Base-by-base conservation (phyloP, 441 rosid species). In the Syzygium syzygioides region DNA sequence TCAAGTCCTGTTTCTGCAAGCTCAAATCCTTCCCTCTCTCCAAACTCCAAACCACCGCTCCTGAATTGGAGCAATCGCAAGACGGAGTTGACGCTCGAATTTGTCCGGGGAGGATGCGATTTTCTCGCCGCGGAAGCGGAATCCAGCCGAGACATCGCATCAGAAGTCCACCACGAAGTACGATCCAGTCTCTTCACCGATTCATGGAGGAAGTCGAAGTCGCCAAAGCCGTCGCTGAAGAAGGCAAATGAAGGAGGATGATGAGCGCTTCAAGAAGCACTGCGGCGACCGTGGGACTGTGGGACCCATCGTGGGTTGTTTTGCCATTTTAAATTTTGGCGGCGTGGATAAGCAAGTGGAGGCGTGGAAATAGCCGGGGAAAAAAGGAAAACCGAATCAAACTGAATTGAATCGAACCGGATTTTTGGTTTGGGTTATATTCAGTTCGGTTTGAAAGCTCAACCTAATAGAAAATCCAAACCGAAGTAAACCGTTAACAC, bases 21-120 rank as follows among this genome's bases (percentile, higher is more conserved):
- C 98, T 96, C 90, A 97, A 97, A 85, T 93, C 98, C 79, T 88
- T 94, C 90, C 96, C 95, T 19, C 30, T 64, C 55, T n/a, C 91
- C 37, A 91, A 88, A 6, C 45, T 83, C 37, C 80, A 79, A 17
- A n/a, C n/a, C n/a, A n/a, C n/a, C n/a, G n/a, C n/a, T n/a, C n/a
- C n/a, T n/a, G n/a, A n/a, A n/a, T n/a, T 41, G 87, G 89, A 89
- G n/a, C 59, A n/a, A 59, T 57, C 62, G 62, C n/a, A 25, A 57
- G 62, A 57, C 54, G 54, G 54, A 52, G 54, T 12, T 13, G 53
- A 52, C 45, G 4, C 14, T 11, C 53, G 14, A 13, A 4, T 41
- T 41, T 7, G 45, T 41, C 7, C 45, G 45, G 45, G 45, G 45
- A 41, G 45, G 45, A 41, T 7, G 45, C 45, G 45, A 41, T 41